Base-by-base conservation (phyloP, 176 grass and related monocot species). In the Bothriochloa decipiens region DNA sequence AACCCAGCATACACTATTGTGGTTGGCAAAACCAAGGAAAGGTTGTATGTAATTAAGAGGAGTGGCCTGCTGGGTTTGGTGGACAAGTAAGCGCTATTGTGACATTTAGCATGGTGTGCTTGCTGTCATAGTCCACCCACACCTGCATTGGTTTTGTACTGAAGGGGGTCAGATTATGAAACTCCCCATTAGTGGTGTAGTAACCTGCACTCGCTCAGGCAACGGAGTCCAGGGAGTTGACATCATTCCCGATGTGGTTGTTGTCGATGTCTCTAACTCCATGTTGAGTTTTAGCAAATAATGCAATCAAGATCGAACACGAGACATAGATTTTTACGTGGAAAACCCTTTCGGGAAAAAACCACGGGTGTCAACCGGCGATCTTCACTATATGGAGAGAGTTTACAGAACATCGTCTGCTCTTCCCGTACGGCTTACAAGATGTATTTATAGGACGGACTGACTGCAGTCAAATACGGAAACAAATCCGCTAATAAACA, bases 111-210 rank as follows among this genome's bases (percentile, higher is more conserved):
- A 15, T 27, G 40, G 32, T 49, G 4, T 26, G 23, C 15, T 37
- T 32, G 8, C 88, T 79, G 2, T 77, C 23, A 46, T 87, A 90
- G 68, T 90, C 83, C 3, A 88, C 68, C 86, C 86, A 91, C n/a
- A 76, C 77, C 35, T 85, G 89, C 71, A 88, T 87, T 0, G 77
- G 25, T 0, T 85, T 0, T 0, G 14, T 25, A 52, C 72, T 84
- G 50, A 8, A 15, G 3, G 86, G 82, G 2, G 0, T 29, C 37
- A 88, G 33, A 6, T 4, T 14, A 46, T 18, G 16, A 18, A 52
- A 52, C 1, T 4, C 49, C 86, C 4, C n/a, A n/a, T n/a, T n/a
- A n/a, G n/a, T 58, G 9, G 17, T 26, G 12, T 72, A 88, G 57
- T 88, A 91, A 15, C 72, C 68, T 2, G 68, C 75, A 9, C 6